Evolutionary conservation across 2,329 filamentous ascomycete genomes (phyloP), one percentile per base, ranked within the genome.

Genomic region (Ascochyta fabae): DNA sequence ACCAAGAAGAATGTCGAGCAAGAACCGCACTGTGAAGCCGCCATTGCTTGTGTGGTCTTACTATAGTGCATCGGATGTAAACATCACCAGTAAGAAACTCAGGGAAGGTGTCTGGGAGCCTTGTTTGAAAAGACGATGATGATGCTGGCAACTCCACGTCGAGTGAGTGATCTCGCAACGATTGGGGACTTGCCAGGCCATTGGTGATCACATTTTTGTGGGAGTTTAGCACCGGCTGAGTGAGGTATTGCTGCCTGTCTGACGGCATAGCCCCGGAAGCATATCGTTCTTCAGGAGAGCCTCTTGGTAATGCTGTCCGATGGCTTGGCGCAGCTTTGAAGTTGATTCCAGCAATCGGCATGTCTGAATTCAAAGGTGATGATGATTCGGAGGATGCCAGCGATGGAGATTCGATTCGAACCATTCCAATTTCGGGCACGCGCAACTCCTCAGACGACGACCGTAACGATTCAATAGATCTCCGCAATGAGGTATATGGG

Each of bases 11-110:
- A 5, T 58, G 48, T 7, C 56, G 48, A 3, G 38, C 48, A 16
- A 69, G 53, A 1, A 56, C 41, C 0, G n/a, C 9, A 26, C 57
- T 53, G 27, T 68, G 61, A 19, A 69, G 56, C 29, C 53, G 60
- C 52, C 58, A 65, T 7, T 53, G 33, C 41, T 9, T 51, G 5
- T 41, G 12, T 3, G 51, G 48, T 4, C 7, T 38, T 1, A 22
- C 27, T 3, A 59, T 3, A 15, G 39, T 19, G 1, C 45, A 48
- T 2, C 46, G 16, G 26, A 60, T 52, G 43, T 41, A 24, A 5
- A 58, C 19, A 39, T 62, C 45, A 16, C 58, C 56, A 3, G 27
- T 43, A 4, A 26, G 6, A 12, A 58, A 59, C 5, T 34, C 33
- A 1, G 61, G 51, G n/a, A 56, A 59, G 1, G 26, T 12, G 4